Base-by-base conservation (phyloP, 2,329 filamentous ascomycete genomes). In the Phyllosticta paracitricarpa region DNA sequence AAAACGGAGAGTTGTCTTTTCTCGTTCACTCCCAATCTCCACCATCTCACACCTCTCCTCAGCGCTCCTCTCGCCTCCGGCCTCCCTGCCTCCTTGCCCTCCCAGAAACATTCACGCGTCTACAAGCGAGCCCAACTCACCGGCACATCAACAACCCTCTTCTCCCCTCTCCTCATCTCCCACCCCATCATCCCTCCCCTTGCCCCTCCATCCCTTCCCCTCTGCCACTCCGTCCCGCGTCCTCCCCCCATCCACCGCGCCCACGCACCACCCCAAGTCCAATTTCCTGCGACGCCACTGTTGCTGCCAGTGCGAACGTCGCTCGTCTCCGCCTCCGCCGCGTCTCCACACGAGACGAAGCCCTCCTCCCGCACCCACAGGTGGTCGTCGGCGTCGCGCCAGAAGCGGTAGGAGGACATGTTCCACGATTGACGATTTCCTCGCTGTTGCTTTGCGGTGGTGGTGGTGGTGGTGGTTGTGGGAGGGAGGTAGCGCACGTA, bases 401-500 rank as follows among this genome's bases (percentile, higher is more conserved):
- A 62, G 24, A 62, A 62, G 2, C 55, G 33, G 17, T 22, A 59
- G 4, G 57, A 54, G 7, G 22, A 22, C 12, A 40, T 54, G 17
- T 53, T 33, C 58, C 57, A 62, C 5, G 51, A 6, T 30, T 30
- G 28, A 6, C 19, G 19, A 55, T n/a, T 33, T 52, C 52, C 19
- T 22, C 58, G 33, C 30, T 6, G 40, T 7, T 1, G 6, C 3
- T 2, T 6, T 30, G 28, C 28, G 1, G 40, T n/a, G 40, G 2
- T 48, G 14, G 7, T 4, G 17, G 19, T 48, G 2, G 28, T 30
- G 3, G 40, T 48, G 14, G 40, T 48, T n/a, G 33, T 17, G 33
- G 33, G 4, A 17, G 40, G 40, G 9, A 25, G 51, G 25, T 68
- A 71, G 19, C 72, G 64, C 14, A 66, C 71, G 59, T 72, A 75